These are phyloP conservation scores for Spatholobus suberectus DNA, from an alignment of 306 rosid species.

Conservation along the genomic window DNA sequence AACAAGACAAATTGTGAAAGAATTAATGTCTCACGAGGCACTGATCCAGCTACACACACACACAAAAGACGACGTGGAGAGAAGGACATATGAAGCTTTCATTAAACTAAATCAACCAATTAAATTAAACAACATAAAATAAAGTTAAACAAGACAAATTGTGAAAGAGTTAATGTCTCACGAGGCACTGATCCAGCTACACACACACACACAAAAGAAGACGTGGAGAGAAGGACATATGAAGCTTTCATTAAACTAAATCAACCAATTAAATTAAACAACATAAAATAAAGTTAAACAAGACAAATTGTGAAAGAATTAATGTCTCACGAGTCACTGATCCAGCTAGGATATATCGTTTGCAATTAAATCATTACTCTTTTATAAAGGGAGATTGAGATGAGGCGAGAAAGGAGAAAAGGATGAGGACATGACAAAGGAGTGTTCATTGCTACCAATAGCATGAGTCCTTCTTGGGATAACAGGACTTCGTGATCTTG, in stretches of 20 bases:
- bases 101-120: too few relatives aligned
- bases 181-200: too few relatives aligned
- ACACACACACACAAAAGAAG: too few relatives aligned
- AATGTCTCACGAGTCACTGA: background rate
- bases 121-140: too few relatives aligned
- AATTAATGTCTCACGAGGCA: too few relatives aligned
- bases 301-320: background rate
- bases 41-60: too few relatives aligned
- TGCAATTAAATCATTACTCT: background rate
- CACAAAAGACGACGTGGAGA: too few relatives aligned
- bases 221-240: background rate
- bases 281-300: conserved; percentile 17
- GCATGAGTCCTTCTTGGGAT: conserved; percentile 18
- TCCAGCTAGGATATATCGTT: background rate
- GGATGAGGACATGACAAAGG: conserved; percentile 31
- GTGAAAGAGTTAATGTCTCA: too few relatives aligned
- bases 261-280: conserved; percentile 5
- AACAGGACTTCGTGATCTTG: conserved; percentile 29
- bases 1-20: too few relatives aligned
- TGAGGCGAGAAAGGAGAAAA: conserved; percentile 39
- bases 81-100: too few relatives aligned
- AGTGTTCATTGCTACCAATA: conserved; percentile 33
- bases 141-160: too few relatives aligned
- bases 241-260: background rate
- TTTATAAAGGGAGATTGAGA: conserved; percentile 36